A percentile compares a stretch with the other conserved stretches of the same genome.
These are phyloP conservation scores for Cladosporium sp. DNA, from an alignment of 2,329 filamentous ascomycete genomes.

Conservation along the genomic window DNA sequence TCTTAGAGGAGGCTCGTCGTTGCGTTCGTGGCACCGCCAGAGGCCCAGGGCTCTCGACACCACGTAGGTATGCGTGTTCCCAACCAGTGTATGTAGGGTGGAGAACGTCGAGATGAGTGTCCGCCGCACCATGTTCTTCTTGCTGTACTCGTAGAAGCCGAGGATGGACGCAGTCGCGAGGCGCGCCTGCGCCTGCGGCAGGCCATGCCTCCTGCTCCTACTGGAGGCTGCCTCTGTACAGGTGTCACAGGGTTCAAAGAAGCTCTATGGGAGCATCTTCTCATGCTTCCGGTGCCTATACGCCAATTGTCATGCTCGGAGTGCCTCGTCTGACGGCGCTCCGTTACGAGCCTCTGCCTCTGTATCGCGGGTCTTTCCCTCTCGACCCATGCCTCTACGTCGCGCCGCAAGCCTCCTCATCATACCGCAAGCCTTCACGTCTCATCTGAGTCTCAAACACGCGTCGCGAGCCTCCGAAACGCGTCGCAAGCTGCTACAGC, in stretches of 20 bases:
- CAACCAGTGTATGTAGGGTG: too few relatives aligned
- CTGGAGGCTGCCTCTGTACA: neutral
- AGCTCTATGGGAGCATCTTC: neutral
- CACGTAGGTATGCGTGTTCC: neutral
- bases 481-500: neutral
- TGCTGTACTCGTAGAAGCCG: neutral
- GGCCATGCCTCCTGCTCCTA: neutral
- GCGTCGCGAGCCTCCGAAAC: neutral
- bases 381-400: neutral
- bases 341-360: neutral
- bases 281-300: neutral
- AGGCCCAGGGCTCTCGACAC: neutral
- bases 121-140: too few relatives aligned
- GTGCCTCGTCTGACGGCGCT: neutral
- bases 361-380: neutral
- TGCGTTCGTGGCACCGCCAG: neutral
- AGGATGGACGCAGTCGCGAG: neutral
- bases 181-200: neutral
- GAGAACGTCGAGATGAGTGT: too few relatives aligned
- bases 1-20: neutral
- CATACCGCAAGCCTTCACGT: neutral
- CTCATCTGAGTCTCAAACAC: neutral
- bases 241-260: neutral
- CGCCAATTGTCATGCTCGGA: neutral
- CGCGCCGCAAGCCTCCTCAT: neutral